Base-by-base conservation (phyloP, 208 protist species). In the Leishmania tropica region DNA sequence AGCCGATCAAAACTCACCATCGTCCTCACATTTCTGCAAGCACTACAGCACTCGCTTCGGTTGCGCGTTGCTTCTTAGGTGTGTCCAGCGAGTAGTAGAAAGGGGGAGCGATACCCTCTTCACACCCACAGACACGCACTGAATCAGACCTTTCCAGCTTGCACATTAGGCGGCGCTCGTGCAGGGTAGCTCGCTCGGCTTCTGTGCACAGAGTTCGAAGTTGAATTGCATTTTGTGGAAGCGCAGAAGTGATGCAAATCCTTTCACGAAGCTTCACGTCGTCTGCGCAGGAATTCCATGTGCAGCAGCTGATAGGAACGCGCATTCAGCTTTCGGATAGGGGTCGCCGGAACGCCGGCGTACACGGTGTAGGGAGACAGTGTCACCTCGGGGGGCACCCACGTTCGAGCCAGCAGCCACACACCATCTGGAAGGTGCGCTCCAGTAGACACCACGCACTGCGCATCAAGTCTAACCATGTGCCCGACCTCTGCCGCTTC, bases 291-390 rank as follows among this genome's bases (percentile, higher is more conserved):
- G 45, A 87, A 87, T 64, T 93, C 85, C 76, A 81, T 77, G 78
- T 92, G 88, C 60, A 86, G 64, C 48, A 91, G 67, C 76, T 88
- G 84, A 67, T 88, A 83, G 47, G 84, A 78, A 17, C 81, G 86
- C 31, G 85, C 84, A 74, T 92, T 83, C 67, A 91, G 19, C 37
- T 78, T 87, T 24, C 84, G 85, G n/a, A 87, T 71, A 13, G 88
- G 76, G 24, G 78, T 78, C 45, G 90, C 90, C 47, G 92, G 92
- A 70, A 77, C 77, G 28, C 90, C 92, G 13, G 79, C 71, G 62
- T 94, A 96, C 24, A 93, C 80, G 17, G 87, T 92, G 75, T 88
- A 96, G 40, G 90, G 90, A 1, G 83, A 87, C 70, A 96, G 84
- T 31, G 87, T 81, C 28, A 90, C 81, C 40, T 89, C 92, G 24